Evolutionary conservation across 1,139 yeast genomes (phyloP), one percentile per base, ranked within the genome.

Genomic region (Taphrina communis): DNA sequence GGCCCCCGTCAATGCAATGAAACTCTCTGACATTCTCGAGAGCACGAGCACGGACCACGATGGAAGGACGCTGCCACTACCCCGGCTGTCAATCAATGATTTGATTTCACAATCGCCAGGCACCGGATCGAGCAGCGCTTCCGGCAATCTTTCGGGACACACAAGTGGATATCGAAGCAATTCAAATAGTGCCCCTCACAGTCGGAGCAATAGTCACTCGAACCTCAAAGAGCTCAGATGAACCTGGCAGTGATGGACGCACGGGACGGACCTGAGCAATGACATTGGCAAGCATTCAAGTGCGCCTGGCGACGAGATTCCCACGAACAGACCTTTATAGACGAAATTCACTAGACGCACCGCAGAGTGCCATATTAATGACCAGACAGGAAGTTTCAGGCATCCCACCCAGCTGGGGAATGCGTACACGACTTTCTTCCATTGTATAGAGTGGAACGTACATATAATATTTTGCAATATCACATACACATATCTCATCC

Each of bases 11-110:
- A 63, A 63, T 17, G 67, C 67, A 1, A 55, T 55, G 61, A 56
- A 57, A 5, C 36, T 63, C n/a, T 53, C 61, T 7, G 67, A 63
- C 35, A 63, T 63, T 7, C 25, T 63, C 48, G 67, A 63, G 56
- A 55, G 61, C 55, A 55, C 67, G 19, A 63, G 61, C 36, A 53
- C 56, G 11, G 46, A 63, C 12, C 61, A 55, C 46, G 46, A 50
- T 38, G 67, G 56, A 12, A 31, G 67, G 48, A 63, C 67, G 17
- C 46, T 63, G 39, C 67, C 67, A 9, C 53, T 63, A 46, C 67
- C 67, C 7, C 67, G 67, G 9, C 61, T 55, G 38, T 53, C 61
- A 21, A 63, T 63, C 31, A 46, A 63, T 63, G 61, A 63, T 46
- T 31, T 55, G 46, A 39, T 63, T 14, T 44, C 62, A 9, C 62